Evolutionary conservation across 2,329 filamentous ascomycete genomes (phyloP), one percentile per base, ranked within the genome.

Genomic region (Penicillium aurantiogriseum): DNA sequence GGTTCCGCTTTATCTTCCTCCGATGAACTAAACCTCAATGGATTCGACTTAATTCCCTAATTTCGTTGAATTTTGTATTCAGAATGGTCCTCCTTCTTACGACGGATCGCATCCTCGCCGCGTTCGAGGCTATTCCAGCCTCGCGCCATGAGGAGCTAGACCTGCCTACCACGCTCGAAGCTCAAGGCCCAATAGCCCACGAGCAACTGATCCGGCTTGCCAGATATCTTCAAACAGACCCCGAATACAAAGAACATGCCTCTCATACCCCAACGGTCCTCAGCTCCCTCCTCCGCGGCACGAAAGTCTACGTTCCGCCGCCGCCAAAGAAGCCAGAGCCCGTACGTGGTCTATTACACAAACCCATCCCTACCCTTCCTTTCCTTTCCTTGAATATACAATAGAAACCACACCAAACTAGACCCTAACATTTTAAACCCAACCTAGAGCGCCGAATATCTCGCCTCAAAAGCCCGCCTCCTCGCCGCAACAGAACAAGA

Each of bases 401-500:
- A 27, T 21, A 58, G 31, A 25, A 4, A 10, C 45, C 5, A 53
- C 11, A 25, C 25, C 38, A 46, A 4, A 40, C 11, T 17, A 46
- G 27, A 33, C 7, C 23, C 54, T 54, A 40, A 56, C 25, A 29
- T n/a, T 17, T 2, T n/a, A 23, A 1, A 23, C 11, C n/a, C n/a
- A 36, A 49, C 36, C n/a, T 35, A 70, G 69, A 95, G 86, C 1
- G 79, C 86, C 8, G 89, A 96, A 76, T 97, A 93, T 78, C 90
- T 91, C 73, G 88, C 88, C 7, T 80, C 96, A 1, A 97, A 97
- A 91, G 86, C 87, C 25, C 86, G 88, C 17, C 85, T 99, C 21
- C 90, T 91, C 61, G 85, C 83, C 59, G 87, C 94, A 68, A 89
- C 93, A 77, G 92, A 97, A 79, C 84, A 87, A 63, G 85, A 88